A percentile compares a stretch with the other conserved stretches of the same genome.
These are phyloP conservation scores for Hypoxylon sp. DNA, from an alignment of 2,329 filamentous ascomycete genomes.

Conservation along the genomic window DNA sequence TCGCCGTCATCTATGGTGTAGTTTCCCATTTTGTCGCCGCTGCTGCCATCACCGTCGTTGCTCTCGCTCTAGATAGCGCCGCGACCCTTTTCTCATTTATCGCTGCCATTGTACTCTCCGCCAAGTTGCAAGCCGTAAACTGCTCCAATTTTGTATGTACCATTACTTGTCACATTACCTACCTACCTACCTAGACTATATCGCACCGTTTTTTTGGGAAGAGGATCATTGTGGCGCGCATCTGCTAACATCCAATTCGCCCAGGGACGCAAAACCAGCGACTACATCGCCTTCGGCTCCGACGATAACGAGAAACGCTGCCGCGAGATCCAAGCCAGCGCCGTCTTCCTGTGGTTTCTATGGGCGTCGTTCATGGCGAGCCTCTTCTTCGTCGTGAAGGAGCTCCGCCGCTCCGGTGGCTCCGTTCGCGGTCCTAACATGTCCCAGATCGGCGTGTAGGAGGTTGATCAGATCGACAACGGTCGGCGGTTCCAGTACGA, in stretches of 20 bases:
- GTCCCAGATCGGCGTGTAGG: conserved; percentile 63
- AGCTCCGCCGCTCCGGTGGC: conserved; percentile 60
- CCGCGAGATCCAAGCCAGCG: conserved; percentile 76
- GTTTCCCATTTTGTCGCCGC: conserved; percentile 39
- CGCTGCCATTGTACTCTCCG: conserved; percentile 73
- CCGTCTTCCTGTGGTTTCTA: conserved; percentile 82
- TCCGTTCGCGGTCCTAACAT: conserved; percentile 60
- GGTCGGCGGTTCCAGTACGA: neutral
- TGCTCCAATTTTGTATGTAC: conserved; percentile 66
- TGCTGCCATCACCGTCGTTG: conserved; percentile 39
- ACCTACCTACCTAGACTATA: too few species aligned
- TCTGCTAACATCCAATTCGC: too few species aligned
- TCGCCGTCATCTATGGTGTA: conserved; percentile 62
- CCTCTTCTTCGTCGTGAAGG: conserved; percentile 63
- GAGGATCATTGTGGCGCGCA: too few species aligned
- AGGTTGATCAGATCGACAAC: conserved; percentile 29
- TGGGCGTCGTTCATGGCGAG: conserved; percentile 68
- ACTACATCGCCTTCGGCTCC: conserved; percentile 71
- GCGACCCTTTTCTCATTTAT: conserved; percentile 76
- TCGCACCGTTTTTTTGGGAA: too few species aligned
- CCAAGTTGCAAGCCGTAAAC: conserved; percentile 73
- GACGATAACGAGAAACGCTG: conserved; percentile 69
- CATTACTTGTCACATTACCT: too few species aligned
- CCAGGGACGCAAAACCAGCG: conserved; percentile 53
- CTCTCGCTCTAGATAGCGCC: conserved; percentile 46